Evolutionary conservation across 768 basidiomycete species (phyloP).

Genomic region (Chlorophyllum brunneum): DNA sequence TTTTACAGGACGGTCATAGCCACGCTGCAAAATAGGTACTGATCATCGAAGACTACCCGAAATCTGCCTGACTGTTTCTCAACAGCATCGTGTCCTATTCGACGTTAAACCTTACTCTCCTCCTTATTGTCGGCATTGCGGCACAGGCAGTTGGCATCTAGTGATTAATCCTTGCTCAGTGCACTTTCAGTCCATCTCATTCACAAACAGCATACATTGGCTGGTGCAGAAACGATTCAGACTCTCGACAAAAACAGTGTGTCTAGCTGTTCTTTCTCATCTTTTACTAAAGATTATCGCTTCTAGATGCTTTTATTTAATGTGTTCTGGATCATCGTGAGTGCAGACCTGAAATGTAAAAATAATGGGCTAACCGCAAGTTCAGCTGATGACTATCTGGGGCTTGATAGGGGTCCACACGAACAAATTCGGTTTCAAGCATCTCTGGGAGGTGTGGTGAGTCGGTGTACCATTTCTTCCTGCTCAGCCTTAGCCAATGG

Average conservation of each 20-base stretch:
- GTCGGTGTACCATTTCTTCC: slow-evolving; percentile 10
- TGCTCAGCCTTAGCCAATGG: background rate
- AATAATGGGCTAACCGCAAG: background rate
- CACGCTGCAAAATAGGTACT: slow-evolving; percentile 67
- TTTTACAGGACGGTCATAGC: slow-evolving; percentile 58
- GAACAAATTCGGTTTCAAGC: slow-evolving; percentile 73
- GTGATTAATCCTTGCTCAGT: slow-evolving; percentile 31
- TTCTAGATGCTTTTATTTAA: slow-evolving; percentile 68
- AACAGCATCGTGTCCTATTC: slow-evolving; percentile 66
- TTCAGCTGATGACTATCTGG: slow-evolving; percentile 63
- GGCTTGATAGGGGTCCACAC: slow-evolving; percentile 77
- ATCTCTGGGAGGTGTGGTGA: slow-evolving; percentile 78
- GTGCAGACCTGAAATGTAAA: slow-evolving; percentile 12
- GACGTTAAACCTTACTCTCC: slow-evolving; percentile 63
- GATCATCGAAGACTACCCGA: background rate
- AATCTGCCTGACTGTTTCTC: background rate
- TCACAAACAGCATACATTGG: slow-evolving; percentile 52
- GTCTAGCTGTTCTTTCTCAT: background rate
- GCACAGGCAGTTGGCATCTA: slow-evolving; percentile 67
- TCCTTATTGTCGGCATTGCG: slow-evolving; percentile 63
- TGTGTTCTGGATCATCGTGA: slow-evolving; percentile 66
- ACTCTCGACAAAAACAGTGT: slow-evolving; percentile 60
- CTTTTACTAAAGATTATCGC: background rate
- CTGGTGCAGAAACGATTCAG: slow-evolving; percentile 60
- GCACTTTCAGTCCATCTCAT: background rate